Evolutionary conservation across 805 yeast genomes (phyloP), one percentile per base, ranked within the genome.

Genomic region (Sporopachydermia lactativora): DNA sequence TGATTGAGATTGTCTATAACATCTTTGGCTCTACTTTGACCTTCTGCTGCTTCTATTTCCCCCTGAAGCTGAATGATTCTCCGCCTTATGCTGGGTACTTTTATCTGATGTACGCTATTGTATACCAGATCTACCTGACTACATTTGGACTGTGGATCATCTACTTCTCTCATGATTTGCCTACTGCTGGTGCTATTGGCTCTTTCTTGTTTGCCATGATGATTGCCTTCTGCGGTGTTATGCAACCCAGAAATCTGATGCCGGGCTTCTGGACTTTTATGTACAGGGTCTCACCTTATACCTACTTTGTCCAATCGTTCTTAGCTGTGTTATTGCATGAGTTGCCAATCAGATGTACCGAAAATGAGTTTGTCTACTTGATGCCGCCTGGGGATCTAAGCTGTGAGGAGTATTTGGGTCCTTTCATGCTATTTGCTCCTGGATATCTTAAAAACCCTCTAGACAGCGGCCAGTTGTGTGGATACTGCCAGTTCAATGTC

Each of bases 251-350:
- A 4, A 35, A 45, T 2, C 59, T 65, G 41, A 70, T 81, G 77
- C 92, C 94, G 8, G 76, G 82, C 1, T 83, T 83, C 64, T 83
- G 94, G 94, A 75, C 71, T 38, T 83, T 80, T 55, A 80, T 83
- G 86, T 77, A 81, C 71, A 71, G 80, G 48, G 67, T 66, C 15
- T 77, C 83, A 17, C 94, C 81, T 5, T 70, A 70, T 58, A 80
- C 89, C 1, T 83, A 83, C 53, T 72, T 78, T 55, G 62, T 82
- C 43, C 75, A 73, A 46, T 65, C 73, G 40, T 62, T 79, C 45
- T 61, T 76, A 36, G 64, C 60, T 18, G 58, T 54, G 18, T 64
- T 68, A 40, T 60, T 68, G 48, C 77, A 77, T 47, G 69, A 65
- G 31, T 62, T 71, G 46, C 52, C 57, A 28, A 77, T 81, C 8